Percentiles rank a stretch among this genome's conserved stretches.
phyloP scores from a whole-genome alignment of 2,329 filamentous ascomycete species.

The Xylaria sp. region DNA sequence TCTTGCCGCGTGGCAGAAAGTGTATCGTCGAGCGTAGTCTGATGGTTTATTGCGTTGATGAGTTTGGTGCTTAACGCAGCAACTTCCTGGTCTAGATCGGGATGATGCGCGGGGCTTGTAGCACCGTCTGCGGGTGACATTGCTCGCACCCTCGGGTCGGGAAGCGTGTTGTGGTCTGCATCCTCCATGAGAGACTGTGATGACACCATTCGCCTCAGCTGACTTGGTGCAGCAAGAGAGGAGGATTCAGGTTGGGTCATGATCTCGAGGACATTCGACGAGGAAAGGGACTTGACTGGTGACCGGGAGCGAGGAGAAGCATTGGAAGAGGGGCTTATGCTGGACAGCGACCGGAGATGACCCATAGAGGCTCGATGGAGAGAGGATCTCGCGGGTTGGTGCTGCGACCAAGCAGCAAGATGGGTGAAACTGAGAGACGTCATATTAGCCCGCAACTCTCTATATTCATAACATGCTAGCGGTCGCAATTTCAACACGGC shows the following conservation, averaged over 20 bases:
- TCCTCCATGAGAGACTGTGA: constrained; percentile 60
- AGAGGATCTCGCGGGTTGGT: constrained; percentile 51
- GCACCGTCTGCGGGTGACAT: constrained; percentile 58
- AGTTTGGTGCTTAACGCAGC: constrained; percentile 93
- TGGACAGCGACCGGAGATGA: constrained; percentile 66
- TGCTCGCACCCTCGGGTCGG: constrained; percentile 69
- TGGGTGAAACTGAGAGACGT: constrained; percentile 61
- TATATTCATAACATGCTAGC: constrained; percentile 2
- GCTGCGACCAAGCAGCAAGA: constrained; percentile 64
- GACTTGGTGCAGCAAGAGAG: constrained; percentile 50
- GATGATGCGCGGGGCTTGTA: constrained; percentile 57
- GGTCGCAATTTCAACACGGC: constrained; percentile 27
- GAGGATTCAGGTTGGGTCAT: constrained; percentile 43
- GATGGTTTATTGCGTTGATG: constrained; percentile 96
- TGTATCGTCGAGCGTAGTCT: constrained; percentile 90
- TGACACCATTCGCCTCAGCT: constrained; percentile 52
- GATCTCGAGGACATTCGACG: constrained; percentile 46
- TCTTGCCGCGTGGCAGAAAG: constrained; percentile 85
- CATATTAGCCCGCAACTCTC: constrained; percentile 38
- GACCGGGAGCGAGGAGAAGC: constrained; percentile 54
- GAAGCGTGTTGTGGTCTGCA: constrained; percentile 75
- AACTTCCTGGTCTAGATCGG: constrained; percentile 77
- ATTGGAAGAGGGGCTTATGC: constrained; percentile 57
- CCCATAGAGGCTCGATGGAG: constrained; percentile 55
- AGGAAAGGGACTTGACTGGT: constrained; percentile 49